These are phyloP conservation scores for Boletus pseudopeckii DNA, from an alignment of 768 basidiomycete genomes.

Conservation along the genomic window DNA sequence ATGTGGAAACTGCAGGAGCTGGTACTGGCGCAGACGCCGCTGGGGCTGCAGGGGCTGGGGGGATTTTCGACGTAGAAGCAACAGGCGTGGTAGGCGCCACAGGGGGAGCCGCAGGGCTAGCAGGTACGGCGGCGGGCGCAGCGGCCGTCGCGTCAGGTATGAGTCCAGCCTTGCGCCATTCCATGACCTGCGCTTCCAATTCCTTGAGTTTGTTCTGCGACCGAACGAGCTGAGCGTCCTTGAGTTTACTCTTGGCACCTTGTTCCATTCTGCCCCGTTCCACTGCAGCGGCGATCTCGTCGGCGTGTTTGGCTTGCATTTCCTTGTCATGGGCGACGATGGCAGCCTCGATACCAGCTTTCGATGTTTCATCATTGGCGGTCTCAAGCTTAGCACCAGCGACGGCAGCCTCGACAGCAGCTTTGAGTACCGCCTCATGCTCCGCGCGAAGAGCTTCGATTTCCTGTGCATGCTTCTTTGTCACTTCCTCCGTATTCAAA, in stretches of 20 bases:
- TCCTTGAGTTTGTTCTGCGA: conserved; percentile 63
- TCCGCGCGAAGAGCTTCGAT: conserved; percentile 52
- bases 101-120: conserved; percentile 14
- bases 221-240: conserved; percentile 65
- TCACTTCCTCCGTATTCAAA: conserved; percentile 37
- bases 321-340: conserved; percentile 48
- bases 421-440: conserved; percentile 52
- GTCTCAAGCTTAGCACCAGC: conserved; percentile 38
- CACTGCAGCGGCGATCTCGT: conserved; percentile 61
- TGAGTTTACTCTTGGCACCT: conserved; percentile 58
- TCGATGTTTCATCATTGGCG: conserved; percentile 32
- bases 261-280: conserved; percentile 69
- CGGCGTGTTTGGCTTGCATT: conserved; percentile 43
- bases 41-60: conserved; percentile 6
- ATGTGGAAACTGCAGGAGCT: conserved; percentile 10
- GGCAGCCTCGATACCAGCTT: conserved; percentile 49
- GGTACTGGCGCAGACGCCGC: conserved; percentile 7
- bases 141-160: conserved; percentile 37
- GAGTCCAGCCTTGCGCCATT: conserved; percentile 50
- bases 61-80: conserved; percentile 24
- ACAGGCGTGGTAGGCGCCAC: conserved; percentile 29
- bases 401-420: conserved; percentile 48
- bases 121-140: conserved; percentile 17
- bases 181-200: conserved; percentile 59
- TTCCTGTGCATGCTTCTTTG: conserved; percentile 58